Evolutionary conservation across 2,329 filamentous ascomycete genomes (phyloP).

Genomic region (Lojkania enalia): DNA sequence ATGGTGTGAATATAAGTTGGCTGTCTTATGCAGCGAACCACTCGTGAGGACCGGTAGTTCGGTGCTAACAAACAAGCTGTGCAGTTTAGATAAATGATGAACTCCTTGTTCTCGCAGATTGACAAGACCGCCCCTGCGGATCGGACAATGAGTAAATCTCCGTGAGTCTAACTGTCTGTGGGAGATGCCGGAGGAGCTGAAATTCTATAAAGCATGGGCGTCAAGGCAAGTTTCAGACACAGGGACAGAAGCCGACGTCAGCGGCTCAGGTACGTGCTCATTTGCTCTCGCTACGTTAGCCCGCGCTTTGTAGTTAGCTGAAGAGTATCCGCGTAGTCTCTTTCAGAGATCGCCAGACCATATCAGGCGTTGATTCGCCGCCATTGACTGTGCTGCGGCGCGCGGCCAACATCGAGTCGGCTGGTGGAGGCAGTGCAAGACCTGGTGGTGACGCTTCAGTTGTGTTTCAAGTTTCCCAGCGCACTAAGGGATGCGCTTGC

Average conservation of each 20-base stretch:
- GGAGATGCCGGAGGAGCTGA: background rate
- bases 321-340: background rate
- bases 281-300: background rate
- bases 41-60: too few relatives aligned
- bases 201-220: background rate
- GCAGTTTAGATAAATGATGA: background rate
- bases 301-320: slow-evolving; percentile 3
- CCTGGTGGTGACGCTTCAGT: slow-evolving; percentile 16
- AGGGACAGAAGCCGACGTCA: slow-evolving; percentile 8
- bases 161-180: too few relatives aligned
- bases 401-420: background rate
- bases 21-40: too few relatives aligned
- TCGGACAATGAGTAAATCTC: too few relatives aligned
- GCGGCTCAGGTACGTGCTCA: background rate
- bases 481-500: slow-evolving; percentile 12
- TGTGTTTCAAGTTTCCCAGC: slow-evolving; percentile 23
- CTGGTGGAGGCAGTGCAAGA: slow-evolving; percentile 5
- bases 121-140: background rate
- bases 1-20: too few relatives aligned
- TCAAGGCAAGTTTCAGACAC: slow-evolving; percentile 6
- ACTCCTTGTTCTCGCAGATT: background rate
- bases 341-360: background rate
- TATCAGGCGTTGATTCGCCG: background rate
- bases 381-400: background rate
- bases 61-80: too few relatives aligned